phyloP scores from a whole-genome alignment of 2,329 filamentous ascomycete species.

The Cyphellophora europaea region DNA sequence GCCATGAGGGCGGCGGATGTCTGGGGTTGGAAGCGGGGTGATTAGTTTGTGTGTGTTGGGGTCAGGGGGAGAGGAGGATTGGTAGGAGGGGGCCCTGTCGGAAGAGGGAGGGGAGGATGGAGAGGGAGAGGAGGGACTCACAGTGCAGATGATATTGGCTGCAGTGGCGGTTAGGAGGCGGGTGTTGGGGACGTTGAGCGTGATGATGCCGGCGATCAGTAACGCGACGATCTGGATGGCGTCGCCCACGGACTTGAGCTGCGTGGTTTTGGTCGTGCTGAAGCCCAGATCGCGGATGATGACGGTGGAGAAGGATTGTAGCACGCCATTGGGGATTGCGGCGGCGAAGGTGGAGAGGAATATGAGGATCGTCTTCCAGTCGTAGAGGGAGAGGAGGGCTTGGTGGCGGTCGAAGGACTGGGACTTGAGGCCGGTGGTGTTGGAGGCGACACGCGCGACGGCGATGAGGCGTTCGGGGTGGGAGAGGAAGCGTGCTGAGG shows the following conservation, averaged over 20 bases:
- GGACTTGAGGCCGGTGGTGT: constrained; percentile 46
- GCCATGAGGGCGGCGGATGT: constrained; percentile 25
- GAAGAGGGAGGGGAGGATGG: too few relatives aligned
- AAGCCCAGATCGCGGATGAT: constrained; percentile 28
- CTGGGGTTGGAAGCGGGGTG: too few relatives aligned
- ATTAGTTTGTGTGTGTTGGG: too few relatives aligned
- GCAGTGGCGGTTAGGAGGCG: constrained; percentile 22
- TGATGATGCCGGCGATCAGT: constrained; percentile 26
- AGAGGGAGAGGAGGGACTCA: too few relatives aligned
- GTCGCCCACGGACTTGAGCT: constrained; percentile 28
- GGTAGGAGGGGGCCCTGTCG: too few relatives aligned
- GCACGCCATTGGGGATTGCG: constrained; percentile 25
- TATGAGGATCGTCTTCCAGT: constrained; percentile 52
- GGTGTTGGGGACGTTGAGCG: constrained; percentile 26
- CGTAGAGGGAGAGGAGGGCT: constrained; percentile 36
- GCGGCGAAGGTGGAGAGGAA: constrained; percentile 30
- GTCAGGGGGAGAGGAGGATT: too few relatives aligned
- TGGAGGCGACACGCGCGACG: constrained; percentile 41
- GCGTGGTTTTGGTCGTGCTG: constrained; percentile 24
- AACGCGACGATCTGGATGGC: constrained; percentile 30
- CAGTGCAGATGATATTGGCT: constrained; percentile 27
- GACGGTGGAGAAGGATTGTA: constrained; percentile 28
- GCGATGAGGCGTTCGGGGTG: constrained; percentile 37
- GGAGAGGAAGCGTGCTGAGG: constrained; percentile 34
- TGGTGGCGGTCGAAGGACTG: constrained; percentile 37